These are phyloP conservation scores for Stephanodiscus triporus DNA, from an alignment of 108 stramenopile species.

Conservation along the genomic window DNA sequence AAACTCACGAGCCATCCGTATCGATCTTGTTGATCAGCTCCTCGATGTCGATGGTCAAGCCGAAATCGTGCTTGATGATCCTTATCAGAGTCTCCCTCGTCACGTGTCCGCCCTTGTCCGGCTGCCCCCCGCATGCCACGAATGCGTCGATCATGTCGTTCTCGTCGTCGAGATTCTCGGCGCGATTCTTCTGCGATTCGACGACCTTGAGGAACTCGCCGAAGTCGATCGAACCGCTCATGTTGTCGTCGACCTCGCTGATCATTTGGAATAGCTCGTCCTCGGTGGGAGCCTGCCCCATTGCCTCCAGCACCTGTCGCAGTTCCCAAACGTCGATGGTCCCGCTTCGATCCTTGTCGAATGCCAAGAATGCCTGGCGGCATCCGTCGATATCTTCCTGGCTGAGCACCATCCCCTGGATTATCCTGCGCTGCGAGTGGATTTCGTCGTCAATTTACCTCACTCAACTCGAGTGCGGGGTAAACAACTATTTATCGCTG, in stretches of 20 bases:
- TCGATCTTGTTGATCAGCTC: constrained; percentile 83
- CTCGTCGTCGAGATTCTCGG: constrained; percentile 82
- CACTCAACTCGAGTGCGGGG: not conserved
- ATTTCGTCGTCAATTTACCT: not conserved
- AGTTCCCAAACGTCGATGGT: constrained; percentile 93
- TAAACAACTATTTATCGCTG: too few species aligned
- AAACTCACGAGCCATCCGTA: constrained; percentile 55
- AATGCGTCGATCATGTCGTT: constrained; percentile 93
- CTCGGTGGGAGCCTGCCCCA: constrained; percentile 93
- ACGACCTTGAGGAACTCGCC: constrained; percentile 92
- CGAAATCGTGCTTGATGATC: constrained; percentile 87
- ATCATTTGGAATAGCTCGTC: constrained; percentile 91
- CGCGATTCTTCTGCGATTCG: constrained; percentile 87
- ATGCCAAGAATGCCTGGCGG: constrained; percentile 87
- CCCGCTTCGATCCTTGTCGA: constrained; percentile 85
- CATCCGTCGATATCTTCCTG: constrained; percentile 65
- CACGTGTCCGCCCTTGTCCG: constrained; percentile 68
- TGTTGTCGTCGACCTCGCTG: constrained; percentile 89
- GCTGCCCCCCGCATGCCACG: constrained; percentile 85
- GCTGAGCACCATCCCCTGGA: constrained; percentile 44
- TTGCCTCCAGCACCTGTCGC: constrained; percentile 82
- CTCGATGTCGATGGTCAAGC: constrained; percentile 86
- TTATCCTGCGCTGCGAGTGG: not conserved
- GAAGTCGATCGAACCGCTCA: constrained; percentile 90
- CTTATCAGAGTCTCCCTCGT: constrained; percentile 75